phyloP scores from a whole-genome alignment of 768 basidiomycete species.

The Auriscalpium vulgare region DNA sequence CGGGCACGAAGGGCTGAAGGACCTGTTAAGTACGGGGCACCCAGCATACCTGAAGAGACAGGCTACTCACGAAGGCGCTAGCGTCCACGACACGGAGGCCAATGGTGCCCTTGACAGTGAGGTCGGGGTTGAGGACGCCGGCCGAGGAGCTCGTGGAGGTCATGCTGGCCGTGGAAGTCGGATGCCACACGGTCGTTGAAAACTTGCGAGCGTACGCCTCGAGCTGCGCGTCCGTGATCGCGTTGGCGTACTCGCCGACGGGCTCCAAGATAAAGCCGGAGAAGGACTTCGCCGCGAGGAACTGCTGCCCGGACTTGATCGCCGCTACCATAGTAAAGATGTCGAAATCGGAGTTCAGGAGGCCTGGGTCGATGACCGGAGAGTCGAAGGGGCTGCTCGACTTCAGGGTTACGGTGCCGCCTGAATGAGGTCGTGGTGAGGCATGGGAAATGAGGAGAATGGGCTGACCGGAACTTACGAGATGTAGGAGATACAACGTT shows the following conservation, averaged over 20 bases:
- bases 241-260: slow-evolving; percentile 2
- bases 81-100: slow-evolving; percentile 14
- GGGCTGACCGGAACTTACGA: slow-evolving; percentile 2
- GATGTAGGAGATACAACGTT: slow-evolving; percentile 6
- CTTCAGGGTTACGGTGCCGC: slow-evolving; percentile 31
- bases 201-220: background rate
- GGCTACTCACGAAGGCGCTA: slow-evolving; percentile 7
- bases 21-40: background rate
- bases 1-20: slow-evolving; percentile 8
- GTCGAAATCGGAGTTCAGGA: slow-evolving; percentile 29
- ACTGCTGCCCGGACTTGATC: slow-evolving; percentile 19
- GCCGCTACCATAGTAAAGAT: slow-evolving; percentile 23
- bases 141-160: background rate
- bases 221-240: slow-evolving; percentile 11
- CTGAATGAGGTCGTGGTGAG: slow-evolving; percentile 14
- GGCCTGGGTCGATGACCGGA: slow-evolving; percentile 44
- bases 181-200: slow-evolving; percentile 3
- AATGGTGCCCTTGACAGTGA: slow-evolving; percentile 9
- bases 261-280: slow-evolving; percentile 21
- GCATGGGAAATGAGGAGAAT: background rate
- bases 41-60: background rate
- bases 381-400: slow-evolving; percentile 37
- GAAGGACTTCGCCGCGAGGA: slow-evolving; percentile 23
- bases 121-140: slow-evolving; percentile 12
- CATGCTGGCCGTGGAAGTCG: background rate